A percentile compares a stretch with the other conserved stretches of the same genome.
Evolutionary conservation across 2,329 filamentous ascomycete species (phyloP).

Genomic region (Colletotrichum orchidophilum): DNA sequence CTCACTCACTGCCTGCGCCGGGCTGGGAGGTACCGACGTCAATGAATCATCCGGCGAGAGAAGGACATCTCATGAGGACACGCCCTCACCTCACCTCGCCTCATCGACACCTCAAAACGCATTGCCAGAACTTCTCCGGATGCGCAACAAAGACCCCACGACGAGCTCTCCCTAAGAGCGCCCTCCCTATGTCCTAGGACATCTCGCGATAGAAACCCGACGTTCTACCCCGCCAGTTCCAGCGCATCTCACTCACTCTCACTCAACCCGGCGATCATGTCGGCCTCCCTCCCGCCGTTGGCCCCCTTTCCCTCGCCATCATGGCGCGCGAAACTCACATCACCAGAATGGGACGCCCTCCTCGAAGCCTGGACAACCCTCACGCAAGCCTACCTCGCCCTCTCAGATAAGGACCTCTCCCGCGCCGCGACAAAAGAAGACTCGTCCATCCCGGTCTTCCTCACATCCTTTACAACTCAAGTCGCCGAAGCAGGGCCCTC

Average conservation of each 20-base stretch:
- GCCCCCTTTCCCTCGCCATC: conserved; percentile 78
- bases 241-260: not conserved
- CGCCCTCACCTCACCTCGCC: not conserved
- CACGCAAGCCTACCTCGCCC: conserved; percentile 69
- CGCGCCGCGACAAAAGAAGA: conserved; percentile 62
- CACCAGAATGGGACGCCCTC: conserved; percentile 80
- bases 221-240: not conserved
- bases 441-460: conserved; percentile 67
- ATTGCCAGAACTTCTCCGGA: not conserved
- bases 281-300: conserved; percentile 70
- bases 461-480: conserved; percentile 73
- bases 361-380: conserved; percentile 81
- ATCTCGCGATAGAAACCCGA: not conserved
- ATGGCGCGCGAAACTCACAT: conserved; percentile 72
- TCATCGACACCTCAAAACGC: not conserved
- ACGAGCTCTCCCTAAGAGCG: not conserved
- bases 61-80: not conserved
- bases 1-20: conserved; percentile 8
- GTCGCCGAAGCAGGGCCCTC: conserved; percentile 49
- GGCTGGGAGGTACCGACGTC: not conserved
- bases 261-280: conserved; percentile 42
- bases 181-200: not conserved
- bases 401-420: conserved; percentile 65
- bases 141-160: not conserved
- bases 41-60: conserved; percentile 53